Evolutionary conservation across 1,139 yeast genomes (phyloP).

Genomic region (Wickerhamomyces sp.): DNA sequence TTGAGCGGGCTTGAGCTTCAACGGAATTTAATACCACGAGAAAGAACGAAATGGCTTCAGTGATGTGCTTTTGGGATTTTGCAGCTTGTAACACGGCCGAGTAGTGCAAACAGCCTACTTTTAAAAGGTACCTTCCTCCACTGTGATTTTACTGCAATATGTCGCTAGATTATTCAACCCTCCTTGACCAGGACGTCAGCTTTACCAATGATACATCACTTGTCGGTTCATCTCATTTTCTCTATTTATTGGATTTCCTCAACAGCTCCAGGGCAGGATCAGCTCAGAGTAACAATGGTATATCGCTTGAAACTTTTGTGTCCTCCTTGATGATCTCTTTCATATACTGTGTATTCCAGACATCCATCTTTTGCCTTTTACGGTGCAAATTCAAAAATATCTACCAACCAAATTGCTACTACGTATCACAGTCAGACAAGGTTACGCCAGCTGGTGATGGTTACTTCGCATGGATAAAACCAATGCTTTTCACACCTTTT

Average conservation of each 20-base stretch:
- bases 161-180: conserved; percentile 3
- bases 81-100: no score
- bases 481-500: conserved; percentile 35
- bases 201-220: conserved; percentile 4
- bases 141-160: background rate
- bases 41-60: no score
- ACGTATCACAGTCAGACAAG: conserved; percentile 35
- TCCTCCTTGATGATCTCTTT: conserved; percentile 47
- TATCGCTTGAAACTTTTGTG: conserved; percentile 41
- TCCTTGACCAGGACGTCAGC: conserved; percentile 1
- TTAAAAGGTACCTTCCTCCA: no score
- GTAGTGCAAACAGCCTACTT: no score
- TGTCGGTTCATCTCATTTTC: conserved; percentile 13
- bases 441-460: conserved; percentile 36
- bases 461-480: conserved; percentile 44
- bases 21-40: no score
- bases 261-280: conserved; percentile 56
- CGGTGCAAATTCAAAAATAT: conserved; percentile 41
- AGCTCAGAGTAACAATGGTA: conserved; percentile 35
- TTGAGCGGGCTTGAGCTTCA: no score
- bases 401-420: conserved; percentile 53
- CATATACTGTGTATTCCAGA: conserved; percentile 46
- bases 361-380: conserved; percentile 46
- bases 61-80: no score
- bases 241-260: conserved; percentile 35